Conservation (phyloP, 2,329 filamentous ascomycete genomes). For the Purpureocillium lavendulum region DNA sequence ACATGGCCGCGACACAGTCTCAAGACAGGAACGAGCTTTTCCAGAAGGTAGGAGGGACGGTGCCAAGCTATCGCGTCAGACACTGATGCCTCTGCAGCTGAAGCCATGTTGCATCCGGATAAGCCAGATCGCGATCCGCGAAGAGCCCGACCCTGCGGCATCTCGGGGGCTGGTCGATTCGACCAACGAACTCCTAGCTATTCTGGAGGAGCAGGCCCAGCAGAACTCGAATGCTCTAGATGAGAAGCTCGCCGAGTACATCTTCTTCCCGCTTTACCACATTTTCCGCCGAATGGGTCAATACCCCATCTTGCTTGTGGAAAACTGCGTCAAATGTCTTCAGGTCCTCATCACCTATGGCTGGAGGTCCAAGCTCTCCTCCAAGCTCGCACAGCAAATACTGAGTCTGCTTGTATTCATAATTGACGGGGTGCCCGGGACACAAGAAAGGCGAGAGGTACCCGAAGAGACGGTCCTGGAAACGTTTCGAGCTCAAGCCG, state of each 20-base stretch:
- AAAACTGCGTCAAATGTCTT: slow-evolving; percentile 69
- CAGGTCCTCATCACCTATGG: slow-evolving; percentile 65
- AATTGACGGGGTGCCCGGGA: slow-evolving; percentile 61
- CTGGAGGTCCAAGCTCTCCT: slow-evolving; percentile 66
- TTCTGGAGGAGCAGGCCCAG: slow-evolving; percentile 36
- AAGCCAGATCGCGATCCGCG: slow-evolving; percentile 46
- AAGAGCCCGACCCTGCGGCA: slow-evolving; percentile 30
- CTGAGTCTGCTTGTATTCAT: slow-evolving; percentile 78
- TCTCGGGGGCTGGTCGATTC: slow-evolving; percentile 37
- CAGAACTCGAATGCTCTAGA: slow-evolving; percentile 51
- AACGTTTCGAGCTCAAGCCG: slow-evolving; percentile 60
- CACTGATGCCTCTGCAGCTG: slow-evolving; percentile 33
- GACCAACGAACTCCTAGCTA: slow-evolving; percentile 32
- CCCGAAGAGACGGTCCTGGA: slow-evolving; percentile 70
- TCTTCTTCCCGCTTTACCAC: slow-evolving; percentile 87
- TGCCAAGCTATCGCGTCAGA: neutral
- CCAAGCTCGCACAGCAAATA: slow-evolving; percentile 72
- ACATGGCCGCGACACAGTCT: slow-evolving; percentile 9
- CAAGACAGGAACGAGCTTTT: slow-evolving; percentile 26
- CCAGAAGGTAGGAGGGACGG: slow-evolving; percentile 18
- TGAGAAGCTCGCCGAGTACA: slow-evolving; percentile 81
- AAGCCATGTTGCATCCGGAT: slow-evolving; percentile 55
- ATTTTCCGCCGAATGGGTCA: slow-evolving; percentile 70
- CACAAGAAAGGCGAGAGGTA: slow-evolving; percentile 31
- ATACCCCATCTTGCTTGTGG: slow-evolving; percentile 63